Evolutionary conservation across 2,329 filamentous ascomycete genomes (phyloP), one percentile per base, ranked within the genome.

Genomic region (Aspergillus tanneri): DNA sequence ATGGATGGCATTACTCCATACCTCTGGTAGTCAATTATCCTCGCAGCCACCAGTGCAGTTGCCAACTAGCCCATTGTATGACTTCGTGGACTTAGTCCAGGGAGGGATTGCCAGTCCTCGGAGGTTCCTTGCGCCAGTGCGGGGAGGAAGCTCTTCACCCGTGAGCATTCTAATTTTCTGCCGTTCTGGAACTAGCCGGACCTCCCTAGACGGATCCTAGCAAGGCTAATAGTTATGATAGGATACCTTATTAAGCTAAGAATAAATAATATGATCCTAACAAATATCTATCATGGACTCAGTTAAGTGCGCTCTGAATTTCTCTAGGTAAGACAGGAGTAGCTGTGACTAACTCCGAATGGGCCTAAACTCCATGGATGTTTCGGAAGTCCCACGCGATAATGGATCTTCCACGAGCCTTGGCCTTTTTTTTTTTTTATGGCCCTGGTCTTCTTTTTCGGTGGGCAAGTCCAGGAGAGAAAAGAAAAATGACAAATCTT

Each of bases 321-420:
- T n/a, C n/a, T n/a, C n/a, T n/a, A n/a, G n/a, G n/a, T n/a, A n/a
- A n/a, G n/a, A n/a, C n/a, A n/a, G n/a, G n/a, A n/a, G n/a, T n/a
- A n/a, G n/a, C n/a, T n/a, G n/a, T n/a, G n/a, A 48, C 30, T 22
- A 18, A 41, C 18, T 27, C 18, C 12, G 25, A 36, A 21, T 12
- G 22, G 18, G 27, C 8, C 14, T 27, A 42, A 25, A 45, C 16
- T n/a, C 14, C 21, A 40, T 25, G 44, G 48, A 48, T 40, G 44
- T 47, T 25, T 45, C 47, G 43, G 43, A 27, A 35, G 32, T 46
- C 38, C 47, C 49, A 55, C 49, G 49, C 52, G 47, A 50, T 44
- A 44, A 56, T 50, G 52, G 50, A 50, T 46, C 45, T 48, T 38
- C 44, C 42, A 53, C 47, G 47, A 46, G 46, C 25, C 21, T 22